These are phyloP conservation scores for Lojkania enalia DNA, from an alignment of 2,329 filamentous ascomycete species.

Conservation along the genomic window DNA sequence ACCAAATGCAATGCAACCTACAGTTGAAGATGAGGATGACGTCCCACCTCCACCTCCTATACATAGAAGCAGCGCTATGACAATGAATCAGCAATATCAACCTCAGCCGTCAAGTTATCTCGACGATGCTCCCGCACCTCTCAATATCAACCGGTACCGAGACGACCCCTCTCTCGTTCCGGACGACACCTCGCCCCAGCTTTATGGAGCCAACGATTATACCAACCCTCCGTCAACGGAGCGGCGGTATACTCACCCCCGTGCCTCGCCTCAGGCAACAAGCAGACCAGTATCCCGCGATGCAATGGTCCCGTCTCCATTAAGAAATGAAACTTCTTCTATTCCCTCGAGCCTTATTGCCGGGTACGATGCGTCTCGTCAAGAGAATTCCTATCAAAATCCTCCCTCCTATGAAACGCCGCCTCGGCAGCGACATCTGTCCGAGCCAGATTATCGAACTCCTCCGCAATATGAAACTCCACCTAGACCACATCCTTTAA, in stretches of 20 bases:
- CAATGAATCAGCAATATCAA: slow-evolving; percentile 30
- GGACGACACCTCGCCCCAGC: slow-evolving; percentile 31
- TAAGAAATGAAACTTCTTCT: slow-evolving; percentile 33
- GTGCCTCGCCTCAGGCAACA: slow-evolving; percentile 15
- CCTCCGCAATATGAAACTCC: slow-evolving; percentile 39
- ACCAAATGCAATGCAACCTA: slow-evolving; percentile 60
- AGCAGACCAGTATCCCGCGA: slow-evolving; percentile 41
- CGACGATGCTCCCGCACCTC: slow-evolving; percentile 36
- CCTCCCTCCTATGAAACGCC: slow-evolving; percentile 30
- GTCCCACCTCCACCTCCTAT: slow-evolving; percentile 49
- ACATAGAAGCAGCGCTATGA: slow-evolving; percentile 41
- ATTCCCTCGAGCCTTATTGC: slow-evolving; percentile 38
- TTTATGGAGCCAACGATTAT: slow-evolving; percentile 30
- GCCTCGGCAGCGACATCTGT: slow-evolving; percentile 36
- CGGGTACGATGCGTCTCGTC: slow-evolving; percentile 31
- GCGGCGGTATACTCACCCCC: slow-evolving; percentile 38
- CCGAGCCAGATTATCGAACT: slow-evolving; percentile 39
- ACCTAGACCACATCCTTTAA: slow-evolving; percentile 31
- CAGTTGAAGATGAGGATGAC: slow-evolving; percentile 66
- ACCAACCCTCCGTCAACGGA: slow-evolving; percentile 28
- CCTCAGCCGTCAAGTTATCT: slow-evolving; percentile 27
- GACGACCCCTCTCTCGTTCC: slow-evolving; percentile 27
- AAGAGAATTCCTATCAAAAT: slow-evolving; percentile 26
- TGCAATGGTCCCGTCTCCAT: slow-evolving; percentile 35
- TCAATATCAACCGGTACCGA: slow-evolving; percentile 35